A percentile compares a stretch with the other conserved stretches of the same genome.
phyloP scores from a whole-genome alignment of 2,329 filamentous ascomycete genomes.

The Penicillium sp. region DNA sequence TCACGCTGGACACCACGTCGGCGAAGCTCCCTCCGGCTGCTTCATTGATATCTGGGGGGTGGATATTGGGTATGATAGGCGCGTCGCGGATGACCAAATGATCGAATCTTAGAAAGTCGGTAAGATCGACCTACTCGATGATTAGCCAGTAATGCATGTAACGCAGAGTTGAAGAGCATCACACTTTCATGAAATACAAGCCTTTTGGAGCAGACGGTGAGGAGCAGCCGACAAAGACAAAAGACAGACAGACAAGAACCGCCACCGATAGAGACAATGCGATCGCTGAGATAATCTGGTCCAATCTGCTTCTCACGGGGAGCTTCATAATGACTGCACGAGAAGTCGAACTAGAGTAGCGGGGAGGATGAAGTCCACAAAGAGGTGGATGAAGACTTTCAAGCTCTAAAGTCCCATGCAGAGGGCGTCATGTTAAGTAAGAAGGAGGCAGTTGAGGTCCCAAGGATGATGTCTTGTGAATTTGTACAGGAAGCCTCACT shows the following conservation, averaged over 20 bases:
- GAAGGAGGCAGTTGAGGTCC: neutral
- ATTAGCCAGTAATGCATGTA: neutral
- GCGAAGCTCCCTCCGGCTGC: neutral
- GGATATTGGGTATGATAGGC: neutral
- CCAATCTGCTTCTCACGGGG: neutral
- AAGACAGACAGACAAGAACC: conserved; percentile 2
- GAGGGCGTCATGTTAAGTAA: neutral
- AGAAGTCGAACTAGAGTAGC: neutral
- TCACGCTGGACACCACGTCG: neutral
- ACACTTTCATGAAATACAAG: neutral
- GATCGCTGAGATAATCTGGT: neutral
- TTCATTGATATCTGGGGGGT: neutral
- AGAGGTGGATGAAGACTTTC: no score
- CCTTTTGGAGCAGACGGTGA: conserved; percentile 2
- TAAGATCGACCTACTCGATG: neutral
- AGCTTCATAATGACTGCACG: neutral
- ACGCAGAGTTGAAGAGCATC: neutral
- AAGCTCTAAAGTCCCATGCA: neutral
- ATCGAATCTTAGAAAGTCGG: neutral
- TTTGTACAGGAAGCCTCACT: neutral
- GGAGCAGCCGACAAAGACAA: conserved; percentile 4
- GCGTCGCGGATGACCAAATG: neutral
- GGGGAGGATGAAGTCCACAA: no score
- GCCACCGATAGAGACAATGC: neutral
- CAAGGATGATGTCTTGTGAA: neutral